Conservation (phyloP, 495 filamentous ascomycete genomes). For the Talaromyces proteolyticus region DNA sequence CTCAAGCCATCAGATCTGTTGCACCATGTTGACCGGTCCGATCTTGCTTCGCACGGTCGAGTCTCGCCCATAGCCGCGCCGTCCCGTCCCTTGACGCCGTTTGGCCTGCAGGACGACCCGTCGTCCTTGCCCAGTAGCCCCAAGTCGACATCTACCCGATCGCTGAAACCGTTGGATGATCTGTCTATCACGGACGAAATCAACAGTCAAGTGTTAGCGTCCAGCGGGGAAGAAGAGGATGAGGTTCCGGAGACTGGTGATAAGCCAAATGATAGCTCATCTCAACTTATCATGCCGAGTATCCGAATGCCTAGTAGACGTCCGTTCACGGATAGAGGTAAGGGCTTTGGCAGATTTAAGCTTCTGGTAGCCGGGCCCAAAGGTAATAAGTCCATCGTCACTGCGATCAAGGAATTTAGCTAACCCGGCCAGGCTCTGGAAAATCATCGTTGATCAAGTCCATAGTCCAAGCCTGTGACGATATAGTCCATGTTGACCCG, state of each 20-base stretch:
- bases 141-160: conserved; percentile 44
- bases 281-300: conserved; percentile 96
- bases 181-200: conserved; percentile 46
- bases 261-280: conserved; percentile 45
- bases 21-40: conserved; percentile 10
- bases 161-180: conserved; percentile 42
- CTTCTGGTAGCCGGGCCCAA: conserved; percentile 79
- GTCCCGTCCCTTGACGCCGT: conserved; percentile 41
- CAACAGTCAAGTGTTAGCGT: conserved; percentile 40
- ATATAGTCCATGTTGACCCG: conserved; percentile 93
- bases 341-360: conserved; percentile 79
- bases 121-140: conserved; percentile 48
- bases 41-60: conserved; percentile 14
- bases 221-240: conserved; percentile 38
- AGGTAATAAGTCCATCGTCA: no score
- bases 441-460: conserved; percentile 92
- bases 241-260: conserved; percentile 17
- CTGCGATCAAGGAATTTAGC: no score
- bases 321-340: conserved; percentile 86
- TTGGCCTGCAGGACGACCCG: conserved; percentile 35
- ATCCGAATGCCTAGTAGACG: conserved; percentile 90
- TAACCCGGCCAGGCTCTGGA: conserved; percentile 60
- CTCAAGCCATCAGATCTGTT: conserved; percentile 22
- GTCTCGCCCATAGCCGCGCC: conserved; percentile 17
- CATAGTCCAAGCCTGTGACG: conserved; percentile 89